These are phyloP conservation scores for Magnolia sinica DNA, from an alignment of 164 flowering plant genomes.

Conservation along the genomic window DNA sequence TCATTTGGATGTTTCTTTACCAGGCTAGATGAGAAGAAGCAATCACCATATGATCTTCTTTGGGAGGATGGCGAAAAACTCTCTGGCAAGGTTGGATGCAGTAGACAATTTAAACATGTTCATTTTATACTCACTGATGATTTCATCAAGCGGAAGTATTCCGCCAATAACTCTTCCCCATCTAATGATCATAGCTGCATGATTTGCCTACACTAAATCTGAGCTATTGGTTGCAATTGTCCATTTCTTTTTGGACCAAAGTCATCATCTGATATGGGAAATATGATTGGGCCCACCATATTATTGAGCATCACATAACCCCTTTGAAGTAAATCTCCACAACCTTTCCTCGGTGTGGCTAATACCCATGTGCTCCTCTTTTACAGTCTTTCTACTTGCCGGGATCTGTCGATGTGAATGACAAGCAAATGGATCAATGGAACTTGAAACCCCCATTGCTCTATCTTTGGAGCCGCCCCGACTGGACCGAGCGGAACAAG, in stretches of 20 bases:
- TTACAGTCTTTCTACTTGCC: conserved; percentile 85
- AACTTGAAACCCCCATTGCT: conserved; percentile 59
- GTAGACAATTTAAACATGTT: neutral
- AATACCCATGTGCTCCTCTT: conserved; percentile 1
- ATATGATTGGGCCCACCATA: neutral
- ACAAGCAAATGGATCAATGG: conserved; percentile 76
- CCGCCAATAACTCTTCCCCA: too few species aligned
- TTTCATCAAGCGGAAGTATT: too few species aligned
- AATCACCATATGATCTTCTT: conserved; percentile 48
- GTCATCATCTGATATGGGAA: too few species aligned
- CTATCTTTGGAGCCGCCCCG: conserved; percentile 82
- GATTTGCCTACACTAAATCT: too few species aligned
- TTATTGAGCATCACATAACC: neutral
- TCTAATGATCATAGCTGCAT: too few species aligned
- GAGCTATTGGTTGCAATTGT: too few species aligned
- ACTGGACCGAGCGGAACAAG: conserved; percentile 57
- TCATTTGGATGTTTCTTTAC: neutral
- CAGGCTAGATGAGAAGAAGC: conserved; percentile 62
- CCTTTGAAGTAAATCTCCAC: neutral
- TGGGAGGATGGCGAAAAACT: conserved; percentile 63
- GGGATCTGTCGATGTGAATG: conserved; percentile 65
- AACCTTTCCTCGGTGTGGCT: neutral
- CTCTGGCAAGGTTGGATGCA: conserved; percentile 52
- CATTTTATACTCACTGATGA: conserved; percentile 3
- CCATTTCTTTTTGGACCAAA: too few species aligned